Evolutionary conservation across 306 rosid genomes (phyloP), one percentile per base, ranked within the genome.

Genomic region (Gastrolobium bilobum): DNA sequence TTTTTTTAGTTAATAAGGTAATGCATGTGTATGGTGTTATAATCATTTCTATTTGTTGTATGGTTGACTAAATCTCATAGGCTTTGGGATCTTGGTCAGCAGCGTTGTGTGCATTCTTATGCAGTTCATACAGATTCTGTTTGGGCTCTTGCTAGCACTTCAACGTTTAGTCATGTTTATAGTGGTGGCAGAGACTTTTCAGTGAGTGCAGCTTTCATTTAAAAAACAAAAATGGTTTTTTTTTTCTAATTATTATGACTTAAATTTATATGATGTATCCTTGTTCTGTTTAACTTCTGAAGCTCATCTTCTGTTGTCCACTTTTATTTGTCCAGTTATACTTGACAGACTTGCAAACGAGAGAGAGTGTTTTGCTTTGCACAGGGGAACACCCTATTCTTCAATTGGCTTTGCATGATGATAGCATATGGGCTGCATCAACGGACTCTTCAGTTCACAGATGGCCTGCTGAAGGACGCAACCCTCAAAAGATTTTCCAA

Each of bases 111-210:
- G 75, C 97, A 93, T 84, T 88, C 97, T 52, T 93, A 93, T 82
- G 97, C 94, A 5, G 97, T 93, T 71, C 97, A 93, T 74, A 93
- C 97, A 76, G 97, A 91, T 85, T 93, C 97, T 85, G 94, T 93
- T 65, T 93, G 97, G 97, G 90, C 97, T 38, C 94, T 93, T 78
- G 96, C 94, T 31, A 91, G 96, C 82, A 88, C 90, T 37, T 89
- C 96, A 60, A 78, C 97, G 51, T 93, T 93, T 89, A 86, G 87
- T 86, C 91, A 93, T 84, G 97, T 93, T 71, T 93, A 91, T 75
- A 93, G 97, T 81, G 96, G 97, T 84, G 97, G 97, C 43, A 89
- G 97, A 80, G 97, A 93, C 80, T 85, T 71, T 76, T 93, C 97
- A 47, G 97, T 93, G 87, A 89, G 97, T 93, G 68, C 52, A 67